A percentile compares a stretch with the other conserved stretches of the same genome.
Evolutionary conservation across 2,329 filamentous ascomycete genomes (phyloP).

Genomic region (Fusarium kyushuense): DNA sequence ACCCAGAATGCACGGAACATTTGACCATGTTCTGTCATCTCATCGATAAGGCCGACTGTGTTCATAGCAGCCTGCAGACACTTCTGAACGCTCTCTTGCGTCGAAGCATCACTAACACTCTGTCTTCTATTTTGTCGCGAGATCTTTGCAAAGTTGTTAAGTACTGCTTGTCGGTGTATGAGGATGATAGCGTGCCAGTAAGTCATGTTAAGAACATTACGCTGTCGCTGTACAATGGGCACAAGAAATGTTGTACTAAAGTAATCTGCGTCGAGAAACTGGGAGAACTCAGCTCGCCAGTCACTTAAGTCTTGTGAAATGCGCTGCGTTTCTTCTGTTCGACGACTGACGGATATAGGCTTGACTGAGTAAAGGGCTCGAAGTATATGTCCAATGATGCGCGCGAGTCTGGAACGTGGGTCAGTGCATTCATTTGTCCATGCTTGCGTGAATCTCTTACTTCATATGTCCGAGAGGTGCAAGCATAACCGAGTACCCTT

Average conservation of each 20-base stretch:
- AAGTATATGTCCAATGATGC: slow-evolving; percentile 53
- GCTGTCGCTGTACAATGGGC: slow-evolving; percentile 57
- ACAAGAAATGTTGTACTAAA: slow-evolving; percentile 51
- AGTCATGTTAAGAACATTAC: slow-evolving; percentile 57
- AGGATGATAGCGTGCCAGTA: slow-evolving; percentile 59
- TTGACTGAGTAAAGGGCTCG: slow-evolving; percentile 53
- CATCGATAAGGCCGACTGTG: slow-evolving; percentile 39
- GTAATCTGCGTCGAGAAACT: slow-evolving; percentile 56
- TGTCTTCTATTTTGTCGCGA: slow-evolving; percentile 16
- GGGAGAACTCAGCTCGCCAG: slow-evolving; percentile 53
- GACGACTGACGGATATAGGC: slow-evolving; percentile 47
- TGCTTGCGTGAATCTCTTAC: slow-evolving; percentile 24
- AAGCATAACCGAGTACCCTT: slow-evolving; percentile 49
- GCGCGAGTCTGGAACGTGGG: slow-evolving; percentile 46
- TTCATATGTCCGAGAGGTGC: slow-evolving; percentile 54
- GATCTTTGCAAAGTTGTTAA: slow-evolving; percentile 51
- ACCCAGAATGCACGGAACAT: slow-evolving; percentile 47
- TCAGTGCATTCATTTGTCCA: background rate
- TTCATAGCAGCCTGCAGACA: slow-evolving; percentile 42
- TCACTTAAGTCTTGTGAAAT: slow-evolving; percentile 50
- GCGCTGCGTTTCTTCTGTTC: slow-evolving; percentile 46
- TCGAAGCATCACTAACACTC: slow-evolving; percentile 12
- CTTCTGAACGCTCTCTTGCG: slow-evolving; percentile 38
- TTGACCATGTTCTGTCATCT: slow-evolving; percentile 41
- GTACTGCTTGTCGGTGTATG: slow-evolving; percentile 54